These are phyloP conservation scores for Echeveria elegans DNA, from an alignment of 164 flowering plant species.

Conservation along the genomic window DNA sequence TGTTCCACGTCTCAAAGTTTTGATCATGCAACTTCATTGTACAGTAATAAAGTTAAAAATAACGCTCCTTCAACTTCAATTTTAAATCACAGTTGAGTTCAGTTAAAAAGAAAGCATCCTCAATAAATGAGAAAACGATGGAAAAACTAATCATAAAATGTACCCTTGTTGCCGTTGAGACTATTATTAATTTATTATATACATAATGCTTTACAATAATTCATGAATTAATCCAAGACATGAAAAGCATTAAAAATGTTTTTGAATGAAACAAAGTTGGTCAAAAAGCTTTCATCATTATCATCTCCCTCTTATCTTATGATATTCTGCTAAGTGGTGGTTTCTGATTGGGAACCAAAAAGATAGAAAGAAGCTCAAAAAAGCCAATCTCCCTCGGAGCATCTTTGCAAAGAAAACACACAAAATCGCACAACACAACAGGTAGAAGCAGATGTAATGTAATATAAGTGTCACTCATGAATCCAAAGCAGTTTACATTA, in stretches of 20 bases:
- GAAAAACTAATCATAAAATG: too few relatives aligned
- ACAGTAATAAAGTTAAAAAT: too few relatives aligned
- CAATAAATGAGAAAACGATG: too few relatives aligned
- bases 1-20: too few relatives aligned
- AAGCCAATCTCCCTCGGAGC: neutral
- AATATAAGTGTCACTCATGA: neutral
- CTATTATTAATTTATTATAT: too few relatives aligned
- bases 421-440: neutral
- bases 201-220: neutral
- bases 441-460: neutral
- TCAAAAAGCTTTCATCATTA: neutral
- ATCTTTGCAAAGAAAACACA: neutral
- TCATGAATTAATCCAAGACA: neutral
- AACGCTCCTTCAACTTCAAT: too few relatives aligned
- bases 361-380: neutral
- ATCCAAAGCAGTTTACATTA: neutral
- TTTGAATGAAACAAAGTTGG: neutral
- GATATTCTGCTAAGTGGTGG: constrained; percentile 21
- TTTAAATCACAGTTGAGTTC: too few relatives aligned
- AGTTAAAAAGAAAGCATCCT: too few relatives aligned
- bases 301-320: neutral
- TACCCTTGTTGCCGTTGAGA: too few relatives aligned
- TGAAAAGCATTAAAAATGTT: neutral
- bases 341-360: constrained; percentile 20
- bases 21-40: too few relatives aligned